A percentile compares a stretch with the other conserved stretches of the same genome.
Conservation (phyloP, 2,329 filamentous ascomycete genomes). For the Elsinoe australis region DNA sequence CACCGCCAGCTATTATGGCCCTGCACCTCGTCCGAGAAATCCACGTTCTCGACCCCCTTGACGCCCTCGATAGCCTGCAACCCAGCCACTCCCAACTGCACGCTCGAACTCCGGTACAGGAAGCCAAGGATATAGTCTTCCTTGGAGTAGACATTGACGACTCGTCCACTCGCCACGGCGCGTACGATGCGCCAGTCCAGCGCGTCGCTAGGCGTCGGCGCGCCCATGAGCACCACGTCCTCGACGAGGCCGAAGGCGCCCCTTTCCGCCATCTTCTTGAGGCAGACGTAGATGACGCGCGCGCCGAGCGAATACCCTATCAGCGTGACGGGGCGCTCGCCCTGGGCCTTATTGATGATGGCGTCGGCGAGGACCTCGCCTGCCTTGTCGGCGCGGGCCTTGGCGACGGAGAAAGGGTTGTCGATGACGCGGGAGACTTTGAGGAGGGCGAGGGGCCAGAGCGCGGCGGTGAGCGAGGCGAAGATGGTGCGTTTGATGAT, state of each 20-base stretch:
- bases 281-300: slow-evolving; percentile 68
- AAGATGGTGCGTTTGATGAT: slow-evolving; percentile 58
- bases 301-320: slow-evolving; percentile 36
- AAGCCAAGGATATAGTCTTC: slow-evolving; percentile 81
- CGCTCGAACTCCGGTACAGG: slow-evolving; percentile 73
- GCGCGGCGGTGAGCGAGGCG: slow-evolving; percentile 38
- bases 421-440: slow-evolving; percentile 38
- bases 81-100: slow-evolving; percentile 77
- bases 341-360: slow-evolving; percentile 36
- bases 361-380: slow-evolving; percentile 37
- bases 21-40: slow-evolving; percentile 44
- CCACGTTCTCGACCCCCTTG: slow-evolving; percentile 55
- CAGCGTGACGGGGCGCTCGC: slow-evolving; percentile 35
- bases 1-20: slow-evolving; percentile 46
- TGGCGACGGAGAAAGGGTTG: slow-evolving; percentile 36
- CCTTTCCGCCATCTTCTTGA: slow-evolving; percentile 67
- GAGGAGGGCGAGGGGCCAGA: slow-evolving; percentile 43
- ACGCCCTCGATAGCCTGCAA: slow-evolving; percentile 65
- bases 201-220: slow-evolving; percentile 64
- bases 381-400: slow-evolving; percentile 33
- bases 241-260: slow-evolving; percentile 79
- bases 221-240: slow-evolving; percentile 72
- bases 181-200: slow-evolving; percentile 70
- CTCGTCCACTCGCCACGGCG: slow-evolving; percentile 67
- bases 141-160: slow-evolving; percentile 82